Conservation (phyloP, 1,139 yeast genomes). For the Yamadazyma dushanensis region DNA sequence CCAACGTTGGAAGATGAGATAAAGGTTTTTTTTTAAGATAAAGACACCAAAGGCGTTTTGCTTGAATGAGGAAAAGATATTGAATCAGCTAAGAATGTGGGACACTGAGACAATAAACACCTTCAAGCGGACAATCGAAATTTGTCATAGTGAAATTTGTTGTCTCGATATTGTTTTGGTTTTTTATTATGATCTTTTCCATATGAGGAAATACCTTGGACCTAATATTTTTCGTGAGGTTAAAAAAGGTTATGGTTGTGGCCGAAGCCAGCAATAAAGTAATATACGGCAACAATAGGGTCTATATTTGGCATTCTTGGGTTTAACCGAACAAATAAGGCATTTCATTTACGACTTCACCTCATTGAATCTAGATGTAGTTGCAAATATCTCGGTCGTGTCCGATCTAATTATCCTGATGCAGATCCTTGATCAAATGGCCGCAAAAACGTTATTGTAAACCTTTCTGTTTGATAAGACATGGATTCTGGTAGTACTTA, state of each 20-base stretch:
- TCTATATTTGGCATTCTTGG: not conserved
- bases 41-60: slow-evolving; percentile 2
- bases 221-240: too few species aligned
- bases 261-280: not conserved
- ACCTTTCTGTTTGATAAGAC: too few species aligned
- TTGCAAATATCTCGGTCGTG: too few species aligned
- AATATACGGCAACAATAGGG: not conserved
- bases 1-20: too few species aligned
- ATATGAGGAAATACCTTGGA: slow-evolving; percentile 1
- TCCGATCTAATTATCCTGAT: too few species aligned
- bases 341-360: too few species aligned
- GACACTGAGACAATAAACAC: slow-evolving; percentile 6
- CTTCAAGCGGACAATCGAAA: slow-evolving; percentile 3
- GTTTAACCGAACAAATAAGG: too few species aligned
- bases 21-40: too few species aligned
- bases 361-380: not conserved
- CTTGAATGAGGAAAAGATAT: slow-evolving; percentile 6
- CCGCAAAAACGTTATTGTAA: too few species aligned
- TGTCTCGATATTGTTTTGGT: slow-evolving; percentile 5
- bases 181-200: slow-evolving; percentile 3
- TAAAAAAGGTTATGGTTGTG: not conserved
- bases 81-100: slow-evolving; percentile 6
- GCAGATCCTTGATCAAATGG: too few species aligned
- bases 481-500: too few species aligned
- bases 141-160: slow-evolving; percentile 1